Evolutionary conservation across 208 protist genomes (phyloP).

Genomic region (Leptomonas seymouri): DNA sequence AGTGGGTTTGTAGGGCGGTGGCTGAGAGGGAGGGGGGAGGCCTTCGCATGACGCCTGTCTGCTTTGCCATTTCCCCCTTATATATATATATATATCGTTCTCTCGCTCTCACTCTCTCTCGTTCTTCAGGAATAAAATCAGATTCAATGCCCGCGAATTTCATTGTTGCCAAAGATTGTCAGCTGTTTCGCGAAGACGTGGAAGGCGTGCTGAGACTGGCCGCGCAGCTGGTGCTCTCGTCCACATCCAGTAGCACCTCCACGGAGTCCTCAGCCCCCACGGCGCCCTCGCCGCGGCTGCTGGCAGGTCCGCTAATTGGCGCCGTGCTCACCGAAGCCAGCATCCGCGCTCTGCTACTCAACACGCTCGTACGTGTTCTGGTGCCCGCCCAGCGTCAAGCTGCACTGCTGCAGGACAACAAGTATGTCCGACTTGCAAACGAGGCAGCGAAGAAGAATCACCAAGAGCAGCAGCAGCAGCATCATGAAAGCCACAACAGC

Average conservation of each 20-base stretch:
- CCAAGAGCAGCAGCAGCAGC: slow-evolving; percentile 17
- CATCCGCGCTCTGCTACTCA: slow-evolving; percentile 43
- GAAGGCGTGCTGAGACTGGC: slow-evolving; percentile 62
- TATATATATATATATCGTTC: too few relatives aligned
- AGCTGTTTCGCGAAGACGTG: slow-evolving; percentile 57
- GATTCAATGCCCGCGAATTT: slow-evolving; percentile 56
- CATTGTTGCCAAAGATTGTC: slow-evolving; percentile 50
- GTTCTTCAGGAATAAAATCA: background rate
- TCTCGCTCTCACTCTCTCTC: background rate
- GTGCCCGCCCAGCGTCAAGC: slow-evolving; percentile 52
- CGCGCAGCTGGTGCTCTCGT: slow-evolving; percentile 23
- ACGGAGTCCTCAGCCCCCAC: background rate
- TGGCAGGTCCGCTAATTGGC: slow-evolving; percentile 15
- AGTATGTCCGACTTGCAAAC: slow-evolving; percentile 40
- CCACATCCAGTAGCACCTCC: background rate
- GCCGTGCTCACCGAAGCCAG: slow-evolving; percentile 52
- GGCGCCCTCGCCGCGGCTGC: slow-evolving; percentile 15
- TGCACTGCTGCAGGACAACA: slow-evolving; percentile 53
- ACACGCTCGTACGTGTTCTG: slow-evolving; percentile 59
- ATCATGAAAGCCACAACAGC: slow-evolving; percentile 9
- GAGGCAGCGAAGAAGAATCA: slow-evolving; percentile 8
- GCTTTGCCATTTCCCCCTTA: too few relatives aligned
- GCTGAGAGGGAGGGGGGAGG: too few relatives aligned
- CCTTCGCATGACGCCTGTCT: too few relatives aligned
- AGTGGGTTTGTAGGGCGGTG: too few relatives aligned